These are phyloP conservation scores for Pichia pseudocactophila DNA, from an alignment of 805 yeast species.

Conservation along the genomic window DNA sequence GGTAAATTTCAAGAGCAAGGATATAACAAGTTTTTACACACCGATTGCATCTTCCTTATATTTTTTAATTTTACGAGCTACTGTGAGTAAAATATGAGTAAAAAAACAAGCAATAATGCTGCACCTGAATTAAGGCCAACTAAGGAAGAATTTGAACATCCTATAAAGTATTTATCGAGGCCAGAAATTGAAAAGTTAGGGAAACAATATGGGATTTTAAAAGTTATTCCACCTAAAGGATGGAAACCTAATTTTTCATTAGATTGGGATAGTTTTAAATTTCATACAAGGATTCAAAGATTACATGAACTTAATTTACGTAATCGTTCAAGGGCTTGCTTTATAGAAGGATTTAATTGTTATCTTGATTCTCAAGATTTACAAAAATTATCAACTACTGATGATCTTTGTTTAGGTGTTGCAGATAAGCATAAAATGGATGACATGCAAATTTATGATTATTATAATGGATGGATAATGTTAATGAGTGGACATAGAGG, in stretches of 20 bases:
- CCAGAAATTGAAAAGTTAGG: conserved; percentile 35
- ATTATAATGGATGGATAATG: conserved; percentile 13
- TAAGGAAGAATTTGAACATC: conserved; percentile 37
- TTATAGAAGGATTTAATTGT: conserved; percentile 52
- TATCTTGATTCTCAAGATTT: conserved; percentile 39
- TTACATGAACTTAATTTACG: conserved; percentile 54
- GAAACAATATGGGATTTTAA: conserved; percentile 40
- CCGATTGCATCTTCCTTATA: background rate
- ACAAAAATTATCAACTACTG: conserved; percentile 2
- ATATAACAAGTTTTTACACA: no score
- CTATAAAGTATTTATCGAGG: conserved; percentile 40
- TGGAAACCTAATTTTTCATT: conserved; percentile 53
- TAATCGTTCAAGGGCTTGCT: conserved; percentile 55
- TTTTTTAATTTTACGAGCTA: no score
- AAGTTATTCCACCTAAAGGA: conserved; percentile 41
- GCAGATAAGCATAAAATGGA: conserved; percentile 1
- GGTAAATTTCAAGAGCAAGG: no score
- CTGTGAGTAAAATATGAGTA: background rate
- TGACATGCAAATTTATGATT: background rate
- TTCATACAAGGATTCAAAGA: conserved; percentile 62
- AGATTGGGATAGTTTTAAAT: conserved; percentile 43
- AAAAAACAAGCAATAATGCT: background rate
- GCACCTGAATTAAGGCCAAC: conserved; percentile 44
- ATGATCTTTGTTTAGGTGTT: conserved; percentile 12
- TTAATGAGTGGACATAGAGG: conserved; percentile 11